A percentile compares a stretch with the other conserved stretches of the same genome.
These are phyloP conservation scores for Lachnellula hyalina DNA, from an alignment of 2,329 filamentous ascomycete genomes.

Conservation along the genomic window DNA sequence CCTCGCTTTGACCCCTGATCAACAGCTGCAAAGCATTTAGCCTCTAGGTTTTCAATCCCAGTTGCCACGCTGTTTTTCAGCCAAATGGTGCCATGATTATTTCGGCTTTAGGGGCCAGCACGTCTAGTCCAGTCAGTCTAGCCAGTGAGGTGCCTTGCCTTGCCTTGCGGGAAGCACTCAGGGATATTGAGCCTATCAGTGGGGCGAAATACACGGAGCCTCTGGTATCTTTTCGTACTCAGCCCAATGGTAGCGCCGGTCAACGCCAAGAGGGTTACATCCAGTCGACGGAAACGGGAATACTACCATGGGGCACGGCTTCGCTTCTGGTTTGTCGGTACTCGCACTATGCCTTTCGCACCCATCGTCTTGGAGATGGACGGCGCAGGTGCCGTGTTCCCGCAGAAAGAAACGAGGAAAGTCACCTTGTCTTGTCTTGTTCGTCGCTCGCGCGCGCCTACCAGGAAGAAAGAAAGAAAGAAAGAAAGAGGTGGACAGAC, in stretches of 20 bases:
- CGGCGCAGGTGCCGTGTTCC: too few species aligned
- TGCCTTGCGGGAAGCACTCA: neutral
- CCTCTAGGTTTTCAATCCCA: neutral
- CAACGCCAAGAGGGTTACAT: neutral
- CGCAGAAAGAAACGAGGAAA: neutral
- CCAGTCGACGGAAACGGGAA: neutral
- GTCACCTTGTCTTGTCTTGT: neutral
- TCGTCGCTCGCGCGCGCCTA: neutral
- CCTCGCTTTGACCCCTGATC: neutral
- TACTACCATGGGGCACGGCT: neutral
- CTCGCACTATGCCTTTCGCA: neutral
- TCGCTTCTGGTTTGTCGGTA: neutral
- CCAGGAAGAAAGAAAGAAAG: neutral
- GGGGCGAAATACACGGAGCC: neutral
- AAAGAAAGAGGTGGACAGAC: neutral
- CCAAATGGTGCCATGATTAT: neutral
- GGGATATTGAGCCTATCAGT: neutral
- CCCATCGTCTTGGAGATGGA: too few species aligned
- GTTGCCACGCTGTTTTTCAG: slow-evolving; percentile 2
- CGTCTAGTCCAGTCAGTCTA: neutral
- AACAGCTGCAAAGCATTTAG: slow-evolving; percentile 1
- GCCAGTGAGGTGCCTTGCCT: neutral
- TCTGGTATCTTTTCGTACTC: neutral
- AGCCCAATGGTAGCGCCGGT: neutral
- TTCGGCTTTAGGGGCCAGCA: too few species aligned